Evolutionary conservation across 164 flowering plant genomes (phyloP), one percentile per base, ranked within the genome.

Genomic region (Santalum album): DNA sequence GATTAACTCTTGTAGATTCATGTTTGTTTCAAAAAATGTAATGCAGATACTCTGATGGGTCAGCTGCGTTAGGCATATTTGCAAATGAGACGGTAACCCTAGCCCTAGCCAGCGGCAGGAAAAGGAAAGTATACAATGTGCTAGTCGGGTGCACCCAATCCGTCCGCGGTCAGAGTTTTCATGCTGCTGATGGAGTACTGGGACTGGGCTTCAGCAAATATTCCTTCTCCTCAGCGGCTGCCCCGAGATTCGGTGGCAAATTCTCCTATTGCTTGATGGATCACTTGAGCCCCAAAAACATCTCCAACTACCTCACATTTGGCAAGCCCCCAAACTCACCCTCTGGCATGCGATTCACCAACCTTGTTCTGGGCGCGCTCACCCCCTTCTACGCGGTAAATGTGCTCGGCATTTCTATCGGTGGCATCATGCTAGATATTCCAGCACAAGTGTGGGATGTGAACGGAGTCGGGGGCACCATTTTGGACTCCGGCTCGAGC

Each of bases 241-340:
- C 68, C 0, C 15, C 56, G 0, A 21, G n/a, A 0, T 69, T 70
- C 12, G 84, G 78, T 5, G 79, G 79, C 49, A 76, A 73, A 42
- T 85, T 88, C 69, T 77, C 94, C 0, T 87, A 83, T 56, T 84
- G 92, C 66, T 68, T 84, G 7, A 83, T 83, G 10, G 92, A 87
- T 64, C 90, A 83, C 56, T 59, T 83, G 17, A 79, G 83, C 65
- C 80, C 71, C 51, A 56, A 29, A 21, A 78, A 81, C 40, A 65
- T 67, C 18, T 51, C 81, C 5, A 81, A 64, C 24, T 80, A 70
- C 53, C 81, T 85, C 61, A 57, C 65, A 9, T 77, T 85, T 43
- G 90, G 89, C 3, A 2, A 19, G 12, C 19, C 22, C 22, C 7
- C 32, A 3, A 16, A 24, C 2, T 6, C 17, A 7, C 3, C 23